Conservation (phyloP, 331 rosid species). For the Malus hybrid region DNA sequence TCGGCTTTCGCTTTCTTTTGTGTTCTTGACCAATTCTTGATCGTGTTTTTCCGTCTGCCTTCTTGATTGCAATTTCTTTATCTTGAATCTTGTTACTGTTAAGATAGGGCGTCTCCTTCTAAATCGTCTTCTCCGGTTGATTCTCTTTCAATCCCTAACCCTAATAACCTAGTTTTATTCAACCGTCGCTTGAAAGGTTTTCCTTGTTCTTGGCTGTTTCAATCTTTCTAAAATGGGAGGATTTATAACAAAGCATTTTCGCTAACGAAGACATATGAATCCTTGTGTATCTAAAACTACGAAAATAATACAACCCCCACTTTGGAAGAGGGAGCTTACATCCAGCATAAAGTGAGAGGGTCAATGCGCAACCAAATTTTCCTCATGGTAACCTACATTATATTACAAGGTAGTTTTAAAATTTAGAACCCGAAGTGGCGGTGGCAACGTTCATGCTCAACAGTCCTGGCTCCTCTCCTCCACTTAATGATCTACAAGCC, state of each 20-base stretch:
- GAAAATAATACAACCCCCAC: not conserved
- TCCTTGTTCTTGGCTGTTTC: too few species aligned
- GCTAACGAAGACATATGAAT: not conserved
- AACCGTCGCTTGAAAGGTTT: too few species aligned
- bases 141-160: too few species aligned
- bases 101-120: too few species aligned
- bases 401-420: not conserved
- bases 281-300: slow-evolving; percentile 1
- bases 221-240: not conserved
- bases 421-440: slow-evolving; percentile 8
- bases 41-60: too few species aligned
- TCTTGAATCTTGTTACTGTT: too few species aligned
- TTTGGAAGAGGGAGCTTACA: not conserved
- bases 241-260: not conserved
- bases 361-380: slow-evolving; percentile 12
- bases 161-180: too few species aligned
- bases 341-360: not conserved
- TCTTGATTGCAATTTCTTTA: too few species aligned
- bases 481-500: too few species aligned
- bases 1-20: too few species aligned
- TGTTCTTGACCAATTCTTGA: too few species aligned
- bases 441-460: not conserved
- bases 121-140: too few species aligned
- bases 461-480: not conserved
- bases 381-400: not conserved